Percentiles rank a stretch among this genome's conserved stretches.
Evolutionary conservation across 768 basidiomycete genomes (phyloP).

Genomic region (Porphyrellus cyaneotinctus): DNA sequence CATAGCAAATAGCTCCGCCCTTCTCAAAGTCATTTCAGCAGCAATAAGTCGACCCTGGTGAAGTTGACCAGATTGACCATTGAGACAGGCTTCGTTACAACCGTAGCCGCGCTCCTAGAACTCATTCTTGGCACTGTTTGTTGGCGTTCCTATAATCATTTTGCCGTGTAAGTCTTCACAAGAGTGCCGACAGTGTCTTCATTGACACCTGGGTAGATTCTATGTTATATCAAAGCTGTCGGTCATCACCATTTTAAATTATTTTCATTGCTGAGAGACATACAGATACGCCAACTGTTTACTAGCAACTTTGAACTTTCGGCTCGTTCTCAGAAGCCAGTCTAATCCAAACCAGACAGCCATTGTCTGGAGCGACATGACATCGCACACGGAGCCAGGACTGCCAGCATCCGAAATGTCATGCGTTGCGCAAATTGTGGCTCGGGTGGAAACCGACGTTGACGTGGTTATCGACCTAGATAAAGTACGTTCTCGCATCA

Average conservation of each 20-base stretch:
- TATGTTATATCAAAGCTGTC: slow-evolving; percentile 17
- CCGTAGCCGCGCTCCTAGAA: slow-evolving; percentile 15
- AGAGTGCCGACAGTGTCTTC: neutral
- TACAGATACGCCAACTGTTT: slow-evolving; percentile 18
- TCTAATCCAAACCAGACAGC: neutral
- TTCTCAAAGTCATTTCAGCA: slow-evolving; percentile 3
- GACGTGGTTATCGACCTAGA: too few species aligned
- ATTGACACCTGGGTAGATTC: slow-evolving; percentile 4
- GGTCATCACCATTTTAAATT: neutral
- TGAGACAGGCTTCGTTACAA: slow-evolving; percentile 24
- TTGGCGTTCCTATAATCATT: slow-evolving; percentile 12
- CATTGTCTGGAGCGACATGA: slow-evolving; percentile 3
- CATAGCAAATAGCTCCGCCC: slow-evolving; percentile 10
- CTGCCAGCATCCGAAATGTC: too few species aligned
- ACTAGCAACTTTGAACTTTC: slow-evolving; percentile 17
- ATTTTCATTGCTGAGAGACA: neutral
- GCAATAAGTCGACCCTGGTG: neutral
- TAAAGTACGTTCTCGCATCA: too few species aligned
- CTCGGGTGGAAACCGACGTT: too few species aligned
- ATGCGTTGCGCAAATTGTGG: too few species aligned
- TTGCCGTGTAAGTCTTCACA: slow-evolving; percentile 15
- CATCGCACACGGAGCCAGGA: too few species aligned
- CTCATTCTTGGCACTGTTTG: slow-evolving; percentile 7
- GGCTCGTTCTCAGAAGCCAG: slow-evolving; percentile 3
- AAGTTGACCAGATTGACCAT: slow-evolving; percentile 21